These are phyloP conservation scores for Arthrinium puccinioides DNA, from an alignment of 2,329 filamentous ascomycete species.

Conservation along the genomic window DNA sequence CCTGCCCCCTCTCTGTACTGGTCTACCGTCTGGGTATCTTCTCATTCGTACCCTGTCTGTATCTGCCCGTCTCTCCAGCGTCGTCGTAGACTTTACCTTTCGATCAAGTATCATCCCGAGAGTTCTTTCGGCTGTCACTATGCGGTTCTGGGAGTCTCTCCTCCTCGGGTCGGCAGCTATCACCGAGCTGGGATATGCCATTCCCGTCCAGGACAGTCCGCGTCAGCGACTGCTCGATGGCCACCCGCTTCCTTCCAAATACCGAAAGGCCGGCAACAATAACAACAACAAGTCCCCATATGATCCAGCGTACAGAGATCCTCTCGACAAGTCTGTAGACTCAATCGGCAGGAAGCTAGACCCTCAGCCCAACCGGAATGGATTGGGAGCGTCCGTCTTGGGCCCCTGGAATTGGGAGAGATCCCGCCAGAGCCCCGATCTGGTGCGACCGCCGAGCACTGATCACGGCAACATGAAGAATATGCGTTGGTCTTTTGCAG, in stretches of 20 bases:
- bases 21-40: no score
- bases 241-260: slow-evolving; percentile 35
- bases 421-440: slow-evolving; percentile 62
- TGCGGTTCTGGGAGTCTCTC: no score
- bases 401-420: slow-evolving; percentile 64
- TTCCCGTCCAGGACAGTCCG: slow-evolving; percentile 39
- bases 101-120: no score
- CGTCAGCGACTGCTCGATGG: slow-evolving; percentile 47
- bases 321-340: slow-evolving; percentile 56
- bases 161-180: no score
- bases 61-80: no score
- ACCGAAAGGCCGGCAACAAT: no score
- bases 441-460: slow-evolving; percentile 65
- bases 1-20: no score
- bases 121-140: no score
- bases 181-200: slow-evolving; percentile 15
- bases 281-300: slow-evolving; percentile 42
- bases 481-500: slow-evolving; percentile 65
- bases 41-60: no score
- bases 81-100: no score
- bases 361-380: slow-evolving; percentile 58
- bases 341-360: slow-evolving; percentile 51
- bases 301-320: slow-evolving; percentile 51
- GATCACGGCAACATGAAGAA: slow-evolving; percentile 65
- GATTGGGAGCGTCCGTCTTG: slow-evolving; percentile 56